A percentile compares a stretch with the other conserved stretches of the same genome.
These are phyloP conservation scores for Eucalyptus melliodora DNA, from an alignment of 345 rosid genomes.

Conservation along the genomic window DNA sequence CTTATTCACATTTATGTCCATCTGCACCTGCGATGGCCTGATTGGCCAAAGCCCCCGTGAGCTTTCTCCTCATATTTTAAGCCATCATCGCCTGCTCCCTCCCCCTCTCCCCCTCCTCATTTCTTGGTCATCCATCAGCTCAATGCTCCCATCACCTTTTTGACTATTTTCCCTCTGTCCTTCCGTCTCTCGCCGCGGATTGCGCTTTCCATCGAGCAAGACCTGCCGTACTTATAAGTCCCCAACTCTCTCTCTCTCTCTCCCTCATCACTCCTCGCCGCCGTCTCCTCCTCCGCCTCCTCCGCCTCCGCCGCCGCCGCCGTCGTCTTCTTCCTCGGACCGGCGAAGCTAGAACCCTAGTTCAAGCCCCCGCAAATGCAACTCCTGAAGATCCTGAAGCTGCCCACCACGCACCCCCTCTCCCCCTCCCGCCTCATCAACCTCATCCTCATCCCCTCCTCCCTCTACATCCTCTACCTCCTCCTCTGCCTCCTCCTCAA, in stretches of 20 bases:
- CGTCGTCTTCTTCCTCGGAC: background rate
- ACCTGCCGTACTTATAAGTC: background rate
- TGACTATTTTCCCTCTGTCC: background rate
- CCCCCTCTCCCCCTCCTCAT: background rate
- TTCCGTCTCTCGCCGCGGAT: background rate
- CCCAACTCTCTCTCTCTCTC: background rate
- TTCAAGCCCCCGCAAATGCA: background rate
- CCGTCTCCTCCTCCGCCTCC: background rate
- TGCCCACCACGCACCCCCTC: background rate
- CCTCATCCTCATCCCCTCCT: conserved; percentile 19
- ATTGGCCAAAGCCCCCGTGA: background rate
- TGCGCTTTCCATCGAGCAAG: background rate
- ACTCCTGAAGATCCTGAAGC: background rate
- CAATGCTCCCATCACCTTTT: background rate
- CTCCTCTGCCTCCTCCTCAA: conserved; percentile 16
- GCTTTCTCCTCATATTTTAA: background rate
- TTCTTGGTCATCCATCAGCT: background rate
- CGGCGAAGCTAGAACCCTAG: background rate
- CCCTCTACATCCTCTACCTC: conserved; percentile 41
- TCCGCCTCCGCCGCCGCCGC: background rate
- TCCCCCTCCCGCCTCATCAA: background rate
- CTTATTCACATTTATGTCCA: background rate
- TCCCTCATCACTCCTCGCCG: background rate
- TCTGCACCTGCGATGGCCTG: background rate
- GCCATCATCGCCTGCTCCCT: background rate